phyloP scores from a whole-genome alignment of 1,284 basidiomycete genomes.

The Tranzscheliella williamsii region DNA sequence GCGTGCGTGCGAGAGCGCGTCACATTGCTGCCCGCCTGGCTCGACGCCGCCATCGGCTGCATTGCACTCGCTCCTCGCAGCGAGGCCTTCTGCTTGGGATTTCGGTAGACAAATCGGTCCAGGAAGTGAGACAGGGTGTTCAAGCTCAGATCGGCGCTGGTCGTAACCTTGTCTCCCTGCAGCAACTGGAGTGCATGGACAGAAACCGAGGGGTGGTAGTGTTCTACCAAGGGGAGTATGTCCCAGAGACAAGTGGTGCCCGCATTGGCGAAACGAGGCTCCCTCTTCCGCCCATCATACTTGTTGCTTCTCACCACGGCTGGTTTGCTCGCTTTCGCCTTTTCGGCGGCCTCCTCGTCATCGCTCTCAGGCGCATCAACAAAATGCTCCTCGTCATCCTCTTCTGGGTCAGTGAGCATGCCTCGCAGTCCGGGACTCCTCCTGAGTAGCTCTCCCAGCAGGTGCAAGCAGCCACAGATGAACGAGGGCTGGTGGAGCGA shows the following conservation, averaged over 20 bases:
- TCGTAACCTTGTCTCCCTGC: constrained; percentile 69
- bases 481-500: constrained; percentile 80
- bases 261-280: constrained; percentile 85
- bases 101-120: constrained; percentile 88
- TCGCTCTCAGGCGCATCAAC: constrained; percentile 62
- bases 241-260: constrained; percentile 66
- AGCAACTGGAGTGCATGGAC: constrained; percentile 89
- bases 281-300: constrained; percentile 70
- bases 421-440: constrained; percentile 72
- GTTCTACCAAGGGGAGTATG: constrained; percentile 68
- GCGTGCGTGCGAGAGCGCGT: constrained; percentile 71
- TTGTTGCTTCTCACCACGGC: constrained; percentile 21
- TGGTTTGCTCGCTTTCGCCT: constrained; percentile 13
- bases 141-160: constrained; percentile 82
- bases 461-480: constrained; percentile 79
- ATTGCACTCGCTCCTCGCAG: constrained; percentile 77
- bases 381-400: constrained; percentile 65
- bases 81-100: constrained; percentile 82
- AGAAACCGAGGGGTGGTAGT: constrained; percentile 89
- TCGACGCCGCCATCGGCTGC: constrained; percentile 78
- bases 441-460: constrained; percentile 71
- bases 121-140: constrained; percentile 92
- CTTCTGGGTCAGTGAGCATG: constrained; percentile 67
- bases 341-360: constrained; percentile 24
- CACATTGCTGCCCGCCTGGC: constrained; percentile 68